Evolutionary conservation across 371 early-diverging fungal species (phyloP).

Genomic region (Lichtheimia ornata): DNA sequence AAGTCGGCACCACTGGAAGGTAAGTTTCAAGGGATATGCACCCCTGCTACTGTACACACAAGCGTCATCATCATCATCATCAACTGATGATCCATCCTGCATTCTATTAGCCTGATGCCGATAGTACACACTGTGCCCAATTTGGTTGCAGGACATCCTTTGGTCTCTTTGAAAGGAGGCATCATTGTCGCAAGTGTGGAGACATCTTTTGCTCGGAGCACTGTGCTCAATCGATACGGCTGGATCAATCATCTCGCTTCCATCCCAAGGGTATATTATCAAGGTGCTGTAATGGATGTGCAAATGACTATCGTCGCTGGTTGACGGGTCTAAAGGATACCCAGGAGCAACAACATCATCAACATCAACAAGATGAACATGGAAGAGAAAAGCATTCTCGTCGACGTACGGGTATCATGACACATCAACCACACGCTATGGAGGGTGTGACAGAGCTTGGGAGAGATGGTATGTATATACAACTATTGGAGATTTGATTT

Average conservation of each 20-base stretch:
- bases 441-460: conserved; percentile 53
- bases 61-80: no score
- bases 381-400: conserved; percentile 1
- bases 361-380: background rate
- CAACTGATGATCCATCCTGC: no score
- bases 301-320: conserved; percentile 35
- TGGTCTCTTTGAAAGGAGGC: conserved; percentile 51
- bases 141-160: conserved; percentile 34
- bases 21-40: conserved; percentile 11
- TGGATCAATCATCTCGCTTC: conserved; percentile 43
- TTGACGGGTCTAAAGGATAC: conserved; percentile 17
- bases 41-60: no score
- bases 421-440: conserved; percentile 51
- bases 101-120: conserved; percentile 37
- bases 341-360: conserved; percentile 3
- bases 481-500: no score
- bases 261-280: conserved; percentile 39
- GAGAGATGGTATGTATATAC: conserved; percentile 35
- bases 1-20: conserved; percentile 51
- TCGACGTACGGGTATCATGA: conserved; percentile 45
- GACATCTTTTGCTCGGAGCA: conserved; percentile 50
- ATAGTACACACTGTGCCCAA: conserved; percentile 31
- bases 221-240: conserved; percentile 49
- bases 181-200: conserved; percentile 56
- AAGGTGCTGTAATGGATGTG: conserved; percentile 47